A percentile compares a stretch with the other conserved stretches of the same genome.
Conservation (phyloP, 768 basidiomycete species). For the Tubosaeta sp. region DNA sequence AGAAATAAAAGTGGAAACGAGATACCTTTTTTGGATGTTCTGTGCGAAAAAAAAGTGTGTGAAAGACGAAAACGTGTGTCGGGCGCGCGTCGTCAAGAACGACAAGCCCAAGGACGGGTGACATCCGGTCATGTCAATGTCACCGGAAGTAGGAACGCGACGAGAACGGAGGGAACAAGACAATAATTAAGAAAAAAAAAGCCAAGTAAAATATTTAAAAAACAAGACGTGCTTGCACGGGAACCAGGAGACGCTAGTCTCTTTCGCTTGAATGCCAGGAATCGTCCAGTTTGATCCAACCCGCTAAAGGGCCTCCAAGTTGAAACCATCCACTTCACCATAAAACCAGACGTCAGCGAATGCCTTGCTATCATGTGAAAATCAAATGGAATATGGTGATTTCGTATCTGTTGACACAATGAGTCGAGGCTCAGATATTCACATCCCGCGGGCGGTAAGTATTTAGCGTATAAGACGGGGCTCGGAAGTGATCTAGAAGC, state of each 20-base stretch:
- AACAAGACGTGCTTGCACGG: not conserved
- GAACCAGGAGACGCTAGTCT: not conserved
- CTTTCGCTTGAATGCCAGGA: too few relatives aligned
- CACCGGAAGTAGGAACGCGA: not conserved
- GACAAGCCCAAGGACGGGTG: not conserved
- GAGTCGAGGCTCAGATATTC: not conserved
- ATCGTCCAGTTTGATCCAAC: too few relatives aligned
- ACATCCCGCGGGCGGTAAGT: not conserved
- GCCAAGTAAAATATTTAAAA: not conserved
- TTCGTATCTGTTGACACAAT: not conserved
- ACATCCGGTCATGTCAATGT: constrained; percentile 1
- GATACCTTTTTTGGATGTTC: not conserved
- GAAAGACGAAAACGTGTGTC: not conserved
- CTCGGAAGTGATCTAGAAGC: not conserved
- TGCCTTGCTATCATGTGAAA: not conserved
- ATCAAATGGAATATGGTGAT: not conserved
- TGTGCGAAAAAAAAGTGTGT: not conserved
- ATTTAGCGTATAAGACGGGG: not conserved
- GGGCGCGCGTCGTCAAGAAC: constrained; percentile 2
- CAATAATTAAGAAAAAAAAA: not conserved
- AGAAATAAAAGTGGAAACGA: not conserved
- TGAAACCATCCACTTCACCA: not conserved
- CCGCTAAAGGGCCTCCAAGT: not conserved
- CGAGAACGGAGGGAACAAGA: constrained; percentile 2
- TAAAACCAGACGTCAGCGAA: not conserved